Conservation (phyloP, 1,284 basidiomycete species). For the Austroboletus niveus region DNA sequence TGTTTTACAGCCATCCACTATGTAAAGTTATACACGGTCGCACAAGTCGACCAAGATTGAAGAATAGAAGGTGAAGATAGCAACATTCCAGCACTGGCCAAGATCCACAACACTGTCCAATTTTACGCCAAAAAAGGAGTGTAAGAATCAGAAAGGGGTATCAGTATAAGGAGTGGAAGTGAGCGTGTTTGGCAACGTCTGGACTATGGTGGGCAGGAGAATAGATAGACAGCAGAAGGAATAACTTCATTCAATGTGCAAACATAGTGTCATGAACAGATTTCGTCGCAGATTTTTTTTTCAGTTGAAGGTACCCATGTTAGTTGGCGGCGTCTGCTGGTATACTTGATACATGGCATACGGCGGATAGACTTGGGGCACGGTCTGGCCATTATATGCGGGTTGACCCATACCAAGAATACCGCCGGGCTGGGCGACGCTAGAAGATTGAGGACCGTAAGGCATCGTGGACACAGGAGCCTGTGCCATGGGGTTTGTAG, state of each 20-base stretch:
- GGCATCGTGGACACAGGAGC: slow-evolving; percentile 45
- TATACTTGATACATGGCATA: slow-evolving; percentile 78
- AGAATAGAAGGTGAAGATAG: slow-evolving; percentile 33
- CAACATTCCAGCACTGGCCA: slow-evolving; percentile 37
- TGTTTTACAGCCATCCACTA: slow-evolving; percentile 40
- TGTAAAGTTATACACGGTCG: slow-evolving; percentile 39
- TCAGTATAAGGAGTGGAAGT: slow-evolving; percentile 27
- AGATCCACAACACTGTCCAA: slow-evolving; percentile 26
- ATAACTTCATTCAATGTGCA: slow-evolving; percentile 35
- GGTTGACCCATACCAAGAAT: slow-evolving; percentile 62
- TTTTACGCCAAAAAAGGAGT: slow-evolving; percentile 27
- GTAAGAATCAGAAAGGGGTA: slow-evolving; percentile 29
- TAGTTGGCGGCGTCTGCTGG: slow-evolving; percentile 66
- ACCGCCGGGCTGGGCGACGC: slow-evolving; percentile 51
- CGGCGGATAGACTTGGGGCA: slow-evolving; percentile 71
- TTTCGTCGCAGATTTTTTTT: slow-evolving; percentile 38
- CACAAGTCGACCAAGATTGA: slow-evolving; percentile 31
- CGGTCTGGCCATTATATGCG: slow-evolving; percentile 59
- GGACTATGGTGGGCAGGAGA: slow-evolving; percentile 23
- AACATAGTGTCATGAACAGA: slow-evolving; percentile 38
- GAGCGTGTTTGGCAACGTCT: slow-evolving; percentile 24
- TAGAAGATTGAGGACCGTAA: slow-evolving; percentile 62
- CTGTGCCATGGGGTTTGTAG: slow-evolving; percentile 36
- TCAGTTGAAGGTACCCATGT: slow-evolving; percentile 73
- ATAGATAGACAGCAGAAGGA: slow-evolving; percentile 36